Evolutionary conservation across 768 basidiomycete species (phyloP).

Genomic region (Sarcodon aspratus): DNA sequence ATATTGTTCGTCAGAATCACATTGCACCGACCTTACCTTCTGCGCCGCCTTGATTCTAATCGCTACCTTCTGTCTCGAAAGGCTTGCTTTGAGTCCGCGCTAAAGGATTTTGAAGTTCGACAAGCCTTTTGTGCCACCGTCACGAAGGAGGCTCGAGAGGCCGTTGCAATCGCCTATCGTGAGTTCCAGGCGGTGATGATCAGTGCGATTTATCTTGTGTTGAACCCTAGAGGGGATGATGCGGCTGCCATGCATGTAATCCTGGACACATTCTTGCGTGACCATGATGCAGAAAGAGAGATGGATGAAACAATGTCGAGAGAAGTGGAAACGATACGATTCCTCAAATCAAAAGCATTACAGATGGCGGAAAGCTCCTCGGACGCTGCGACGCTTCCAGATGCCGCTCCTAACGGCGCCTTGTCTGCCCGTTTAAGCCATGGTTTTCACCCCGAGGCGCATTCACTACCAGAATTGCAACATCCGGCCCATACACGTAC

Average conservation of each 20-base stretch:
- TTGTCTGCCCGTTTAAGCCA: conserved; percentile 11
- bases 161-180: conserved; percentile 71
- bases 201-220: conserved; percentile 74
- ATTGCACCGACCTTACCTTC: conserved; percentile 79
- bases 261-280: conserved; percentile 65
- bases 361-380: conserved; percentile 26
- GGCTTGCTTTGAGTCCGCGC: conserved; percentile 87
- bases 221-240: conserved; percentile 65
- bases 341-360: conserved; percentile 58
- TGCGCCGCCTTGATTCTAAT: conserved; percentile 68
- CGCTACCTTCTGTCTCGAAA: conserved; percentile 71
- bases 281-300: conserved; percentile 47
- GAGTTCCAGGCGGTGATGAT: conserved; percentile 90
- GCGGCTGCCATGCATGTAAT: conserved; percentile 68
- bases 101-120: conserved; percentile 76
- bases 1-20: conserved; percentile 79
- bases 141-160: conserved; percentile 52
- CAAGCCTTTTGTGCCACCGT: conserved; percentile 52
- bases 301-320: conserved; percentile 75
- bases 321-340: conserved; percentile 80
- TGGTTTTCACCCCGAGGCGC: conserved; percentile 24
- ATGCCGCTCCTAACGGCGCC: conserved; percentile 7
- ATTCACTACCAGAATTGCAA: conserved; percentile 37
- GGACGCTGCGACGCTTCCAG: conserved; percentile 7
- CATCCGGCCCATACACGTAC: conserved; percentile 2